Base-by-base conservation (phyloP, 208 protist genomes). In the Wallacemonas sp. region DNA sequence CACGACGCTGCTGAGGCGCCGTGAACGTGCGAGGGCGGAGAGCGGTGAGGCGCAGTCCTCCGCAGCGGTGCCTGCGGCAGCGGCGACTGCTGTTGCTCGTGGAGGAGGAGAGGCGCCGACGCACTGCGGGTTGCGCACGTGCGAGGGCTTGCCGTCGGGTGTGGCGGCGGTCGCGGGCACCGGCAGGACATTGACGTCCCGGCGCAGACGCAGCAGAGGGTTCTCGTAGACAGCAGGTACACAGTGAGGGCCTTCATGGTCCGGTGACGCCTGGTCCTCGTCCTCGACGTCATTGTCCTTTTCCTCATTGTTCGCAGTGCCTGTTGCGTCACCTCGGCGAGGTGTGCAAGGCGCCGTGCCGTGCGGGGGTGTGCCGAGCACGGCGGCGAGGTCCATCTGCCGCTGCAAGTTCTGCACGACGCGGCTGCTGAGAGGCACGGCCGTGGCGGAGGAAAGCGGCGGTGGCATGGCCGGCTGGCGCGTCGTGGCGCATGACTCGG, bases 391-490 rank as follows among this genome's bases (percentile, higher is more conserved):
- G 31, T 59, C 32, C 52, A 59, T 41, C 52, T 59, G 52, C 3
- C 52, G 26, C 32, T 59, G 52, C 18, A 59, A n/a, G 52, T 33
- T 41, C 31, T 59, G 26, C 52, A 29, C 52, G 18, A 59, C 31
- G 31, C 52, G 52, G 20, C 52, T 59, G 10, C 0, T 3, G 12
- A 41, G 5, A 29, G 7, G 16, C 16, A 25, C 52, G 3, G 52
- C 8, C 11, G 52, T 25, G n/a, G 33, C 8, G 57, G 38, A 7
- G 22, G 55, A 5, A 3, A 4, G 5, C 3, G 55, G 18, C 7
- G 55, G 11, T 23, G n/a, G n/a, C n/a, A n/a, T n/a, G n/a, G n/a
- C n/a, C n/a, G n/a, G n/a, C n/a, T n/a, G n/a, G n/a, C n/a, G n/a
- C n/a, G n/a, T n/a, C n/a, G n/a, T n/a, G n/a, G n/a, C n/a, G n/a